Percentiles rank a stretch among this genome's conserved stretches.
Evolutionary conservation across 768 basidiomycete genomes (phyloP).

Genomic region (Collybia mongolica): DNA sequence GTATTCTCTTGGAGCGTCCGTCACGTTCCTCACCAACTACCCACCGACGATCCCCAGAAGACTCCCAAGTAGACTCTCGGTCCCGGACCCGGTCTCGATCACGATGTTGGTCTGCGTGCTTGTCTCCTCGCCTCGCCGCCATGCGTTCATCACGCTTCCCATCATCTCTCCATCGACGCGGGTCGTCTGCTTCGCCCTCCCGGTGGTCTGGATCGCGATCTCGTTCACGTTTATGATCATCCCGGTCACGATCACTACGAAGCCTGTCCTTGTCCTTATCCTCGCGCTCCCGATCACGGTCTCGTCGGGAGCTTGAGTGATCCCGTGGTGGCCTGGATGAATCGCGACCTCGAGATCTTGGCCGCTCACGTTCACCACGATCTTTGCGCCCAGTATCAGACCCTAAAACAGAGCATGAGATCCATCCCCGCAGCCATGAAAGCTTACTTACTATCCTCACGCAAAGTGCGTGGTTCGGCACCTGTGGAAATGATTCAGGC

Average conservation of each 20-base stretch:
- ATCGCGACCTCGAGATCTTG: slow-evolving; percentile 64
- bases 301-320: slow-evolving; percentile 50
- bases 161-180: slow-evolving; percentile 80
- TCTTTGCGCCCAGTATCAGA: slow-evolving; percentile 54
- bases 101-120: slow-evolving; percentile 27
- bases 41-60: slow-evolving; percentile 55
- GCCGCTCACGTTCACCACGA: slow-evolving; percentile 62
- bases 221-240: slow-evolving; percentile 36
- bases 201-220: slow-evolving; percentile 34
- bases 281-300: slow-evolving; percentile 47
- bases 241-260: slow-evolving; percentile 24
- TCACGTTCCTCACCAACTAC: slow-evolving; percentile 67
- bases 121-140: slow-evolving; percentile 57
- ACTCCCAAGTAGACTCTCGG: slow-evolving; percentile 44
- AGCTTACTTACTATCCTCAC: slow-evolving; percentile 59
- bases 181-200: slow-evolving; percentile 60
- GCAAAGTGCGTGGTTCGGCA: slow-evolving; percentile 48
- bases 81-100: slow-evolving; percentile 47
- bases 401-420: slow-evolving; percentile 31
- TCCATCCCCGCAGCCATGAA: background rate
- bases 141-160: slow-evolving; percentile 78
- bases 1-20: slow-evolving; percentile 53
- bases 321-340: slow-evolving; percentile 63
- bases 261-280: slow-evolving; percentile 44
- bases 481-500: slow-evolving; percentile 28